Conservation (phyloP, 2,329 filamentous ascomycete genomes). For the Lachnellula occidentalis region DNA sequence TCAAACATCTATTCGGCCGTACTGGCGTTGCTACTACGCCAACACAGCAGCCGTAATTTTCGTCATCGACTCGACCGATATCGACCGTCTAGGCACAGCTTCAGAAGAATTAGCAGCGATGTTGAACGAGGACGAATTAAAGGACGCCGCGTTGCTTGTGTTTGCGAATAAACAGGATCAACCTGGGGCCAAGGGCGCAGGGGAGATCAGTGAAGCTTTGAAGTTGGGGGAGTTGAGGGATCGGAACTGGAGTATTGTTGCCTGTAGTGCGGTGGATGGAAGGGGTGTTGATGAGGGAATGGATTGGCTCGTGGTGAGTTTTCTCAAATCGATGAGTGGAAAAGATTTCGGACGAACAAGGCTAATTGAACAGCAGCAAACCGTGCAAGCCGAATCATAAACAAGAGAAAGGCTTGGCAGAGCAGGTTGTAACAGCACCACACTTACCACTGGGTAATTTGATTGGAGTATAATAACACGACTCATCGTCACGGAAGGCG, state of each 20-base stretch:
- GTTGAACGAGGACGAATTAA: constrained; percentile 94
- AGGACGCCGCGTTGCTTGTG: constrained; percentile 85
- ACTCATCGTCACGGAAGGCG: constrained; percentile 1
- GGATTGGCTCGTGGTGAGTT: constrained; percentile 78
- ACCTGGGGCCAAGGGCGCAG: constrained; percentile 90
- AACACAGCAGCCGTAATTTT: constrained; percentile 98
- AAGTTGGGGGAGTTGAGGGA: constrained; percentile 87
- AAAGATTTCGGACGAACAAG: neutral
- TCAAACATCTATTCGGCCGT: constrained; percentile 96
- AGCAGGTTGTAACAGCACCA: constrained; percentile 17
- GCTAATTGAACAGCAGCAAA: constrained; percentile 27
- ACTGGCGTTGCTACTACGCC: constrained; percentile 99
- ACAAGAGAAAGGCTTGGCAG: neutral
- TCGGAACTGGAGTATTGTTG: constrained; percentile 98
- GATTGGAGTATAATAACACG: constrained; percentile 10
- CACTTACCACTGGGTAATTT: constrained; percentile 12
- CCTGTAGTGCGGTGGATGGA: constrained; percentile 92
- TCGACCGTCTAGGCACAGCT: constrained; percentile 87
- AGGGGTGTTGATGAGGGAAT: constrained; percentile 94
- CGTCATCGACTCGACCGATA: constrained; percentile 96
- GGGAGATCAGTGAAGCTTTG: constrained; percentile 92
- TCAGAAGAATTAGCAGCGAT: constrained; percentile 90
- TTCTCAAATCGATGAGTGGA: neutral
- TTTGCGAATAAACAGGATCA: constrained; percentile 99
- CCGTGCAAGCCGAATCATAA: constrained; percentile 32